A percentile compares a stretch with the other conserved stretches of the same genome.
These are phyloP conservation scores for Candida incommunis DNA, from an alignment of 805 yeast genomes.

Conservation along the genomic window DNA sequence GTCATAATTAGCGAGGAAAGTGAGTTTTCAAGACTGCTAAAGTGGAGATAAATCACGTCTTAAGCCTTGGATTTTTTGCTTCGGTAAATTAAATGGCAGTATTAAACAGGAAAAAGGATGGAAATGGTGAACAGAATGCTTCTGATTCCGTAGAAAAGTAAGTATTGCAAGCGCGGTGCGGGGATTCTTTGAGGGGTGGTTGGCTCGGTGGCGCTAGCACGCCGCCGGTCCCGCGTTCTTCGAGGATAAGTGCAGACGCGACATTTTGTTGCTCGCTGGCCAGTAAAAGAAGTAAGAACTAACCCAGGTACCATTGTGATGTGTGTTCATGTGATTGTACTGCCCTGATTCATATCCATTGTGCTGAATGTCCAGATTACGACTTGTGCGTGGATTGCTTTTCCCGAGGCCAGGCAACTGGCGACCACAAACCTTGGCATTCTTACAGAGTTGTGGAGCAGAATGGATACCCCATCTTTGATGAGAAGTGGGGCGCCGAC, in stretches of 20 bases:
- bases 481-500: slow-evolving; percentile 94
- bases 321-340: slow-evolving; percentile 95
- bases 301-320: slow-evolving; percentile 42
- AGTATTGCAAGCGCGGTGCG: not conserved
- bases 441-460: slow-evolving; percentile 87
- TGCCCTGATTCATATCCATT: slow-evolving; percentile 73
- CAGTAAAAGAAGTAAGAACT: too few relatives aligned
- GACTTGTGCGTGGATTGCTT: slow-evolving; percentile 98
- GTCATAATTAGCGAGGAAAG: too few relatives aligned
- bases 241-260: too few relatives aligned
- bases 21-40: too few relatives aligned
- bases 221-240: too few relatives aligned
- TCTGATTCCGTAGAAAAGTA: not conserved
- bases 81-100: not conserved
- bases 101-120: not conserved
- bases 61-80: too few relatives aligned
- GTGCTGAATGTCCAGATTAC: slow-evolving; percentile 88
- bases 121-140: not conserved
- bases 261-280: too few relatives aligned
- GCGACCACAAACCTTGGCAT: slow-evolving; percentile 87
- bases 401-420: slow-evolving; percentile 66
- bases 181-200: not conserved
- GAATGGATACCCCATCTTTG: slow-evolving; percentile 85
- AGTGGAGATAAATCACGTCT: too few relatives aligned
- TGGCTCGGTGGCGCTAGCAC: not conserved